Evolutionary conservation across 2,329 filamentous ascomycete genomes (phyloP).

Genomic region (Alternaria sp.): DNA sequence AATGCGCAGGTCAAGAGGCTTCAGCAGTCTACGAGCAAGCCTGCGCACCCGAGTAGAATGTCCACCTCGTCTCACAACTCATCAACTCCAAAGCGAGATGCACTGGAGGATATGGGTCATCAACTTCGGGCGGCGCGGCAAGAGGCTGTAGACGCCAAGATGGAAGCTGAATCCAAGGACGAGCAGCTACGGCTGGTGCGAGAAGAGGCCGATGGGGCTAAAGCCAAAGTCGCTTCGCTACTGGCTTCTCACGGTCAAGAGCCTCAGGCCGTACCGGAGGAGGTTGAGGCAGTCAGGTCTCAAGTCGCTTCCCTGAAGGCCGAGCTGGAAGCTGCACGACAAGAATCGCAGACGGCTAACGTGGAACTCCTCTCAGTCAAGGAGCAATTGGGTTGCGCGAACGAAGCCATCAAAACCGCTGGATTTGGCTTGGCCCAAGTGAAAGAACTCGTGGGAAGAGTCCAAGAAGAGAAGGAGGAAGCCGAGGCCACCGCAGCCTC

Average conservation of each 20-base stretch:
- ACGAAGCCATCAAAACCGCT: not conserved
- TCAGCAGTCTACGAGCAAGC: not conserved
- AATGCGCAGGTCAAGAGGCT: not conserved
- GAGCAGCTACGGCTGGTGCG: not conserved
- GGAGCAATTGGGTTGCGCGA: not conserved
- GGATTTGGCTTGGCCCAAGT: not conserved
- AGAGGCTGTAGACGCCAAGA: not conserved
- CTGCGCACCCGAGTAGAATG: not conserved
- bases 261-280: not conserved
- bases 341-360: not conserved
- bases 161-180: not conserved
- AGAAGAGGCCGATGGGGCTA: not conserved
- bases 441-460: not conserved
- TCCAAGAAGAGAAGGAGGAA: not conserved
- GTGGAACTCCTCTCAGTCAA: no score
- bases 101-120: not conserved
- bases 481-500: not conserved
- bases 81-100: not conserved
- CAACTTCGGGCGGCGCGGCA: not conserved
- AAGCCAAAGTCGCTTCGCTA: not conserved
- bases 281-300: not conserved
- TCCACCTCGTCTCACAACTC: not conserved
- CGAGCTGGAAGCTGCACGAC: not conserved
- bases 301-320: not conserved
- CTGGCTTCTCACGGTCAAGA: not conserved